These are phyloP conservation scores for Cladosporium sp. DNA, from an alignment of 2,329 filamentous ascomycete genomes.

Conservation along the genomic window DNA sequence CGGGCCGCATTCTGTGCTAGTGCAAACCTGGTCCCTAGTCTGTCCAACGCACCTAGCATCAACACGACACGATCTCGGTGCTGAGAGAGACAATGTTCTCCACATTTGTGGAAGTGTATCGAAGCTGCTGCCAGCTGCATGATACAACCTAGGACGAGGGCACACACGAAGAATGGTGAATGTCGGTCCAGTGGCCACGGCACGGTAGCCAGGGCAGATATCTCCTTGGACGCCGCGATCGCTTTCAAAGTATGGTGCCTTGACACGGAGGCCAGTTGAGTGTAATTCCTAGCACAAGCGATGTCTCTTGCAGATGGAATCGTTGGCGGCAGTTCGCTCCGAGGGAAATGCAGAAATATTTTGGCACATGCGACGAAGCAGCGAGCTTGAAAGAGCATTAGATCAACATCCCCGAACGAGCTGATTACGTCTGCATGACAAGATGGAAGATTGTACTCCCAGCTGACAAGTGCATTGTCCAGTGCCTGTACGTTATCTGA, in stretches of 20 bases:
- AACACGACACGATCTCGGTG: conserved; percentile 65
- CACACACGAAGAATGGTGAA: conserved; percentile 80
- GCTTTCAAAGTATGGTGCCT: conserved; percentile 69
- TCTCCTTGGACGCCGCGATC: conserved; percentile 71
- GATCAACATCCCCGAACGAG: conserved; percentile 69
- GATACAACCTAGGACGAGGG: conserved; percentile 72
- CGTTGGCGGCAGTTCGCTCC: conserved; percentile 65
- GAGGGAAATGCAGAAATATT: conserved; percentile 75
- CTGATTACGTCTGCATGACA: conserved; percentile 67
- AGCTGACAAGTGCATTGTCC: conserved; percentile 64
- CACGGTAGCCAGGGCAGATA: conserved; percentile 70
- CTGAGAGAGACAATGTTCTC: conserved; percentile 62
- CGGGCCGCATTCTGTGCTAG: conserved; percentile 65
- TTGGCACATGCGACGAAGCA: conserved; percentile 65
- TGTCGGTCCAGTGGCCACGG: conserved; percentile 68
- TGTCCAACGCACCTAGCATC: conserved; percentile 70
- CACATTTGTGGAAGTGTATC: conserved; percentile 30
- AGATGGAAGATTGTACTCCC: conserved; percentile 72
- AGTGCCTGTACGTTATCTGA: conserved; percentile 50
- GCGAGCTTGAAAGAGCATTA: conserved; percentile 87
- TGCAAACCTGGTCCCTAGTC: conserved; percentile 66
- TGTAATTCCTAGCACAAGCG: conserved; percentile 42
- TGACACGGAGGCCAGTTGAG: conserved; percentile 48
- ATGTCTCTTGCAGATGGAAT: conserved; percentile 50
- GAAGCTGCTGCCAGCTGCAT: conserved; percentile 79